Evolutionary conservation across 495 filamentous ascomycete genomes (phyloP).

Genomic region (Glutinoglossum americanum): DNA sequence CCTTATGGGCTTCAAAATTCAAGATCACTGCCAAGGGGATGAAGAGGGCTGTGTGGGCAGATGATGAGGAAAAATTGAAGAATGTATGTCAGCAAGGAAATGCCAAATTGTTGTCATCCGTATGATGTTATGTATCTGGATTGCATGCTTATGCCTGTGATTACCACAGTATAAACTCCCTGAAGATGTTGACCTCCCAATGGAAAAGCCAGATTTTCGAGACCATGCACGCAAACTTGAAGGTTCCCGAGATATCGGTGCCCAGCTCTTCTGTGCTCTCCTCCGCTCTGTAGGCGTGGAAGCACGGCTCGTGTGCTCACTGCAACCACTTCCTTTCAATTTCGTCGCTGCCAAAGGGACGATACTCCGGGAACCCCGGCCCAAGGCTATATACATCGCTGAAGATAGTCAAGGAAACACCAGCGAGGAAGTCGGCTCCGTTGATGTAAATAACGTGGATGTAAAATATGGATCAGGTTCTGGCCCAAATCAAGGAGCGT

Average conservation of each 20-base stretch:
- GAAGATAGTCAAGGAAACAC: not conserved
- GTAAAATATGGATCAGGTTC: not conserved
- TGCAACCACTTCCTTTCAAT: conserved; percentile 61
- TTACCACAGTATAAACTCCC: conserved; percentile 26
- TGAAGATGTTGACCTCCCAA: conserved; percentile 25
- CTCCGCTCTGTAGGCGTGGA: conserved; percentile 58
- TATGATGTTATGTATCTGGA: not conserved
- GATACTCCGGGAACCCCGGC: conserved; percentile 18
- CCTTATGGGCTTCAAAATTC: conserved; percentile 45
- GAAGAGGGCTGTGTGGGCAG: conserved; percentile 48
- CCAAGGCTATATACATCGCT: not conserved
- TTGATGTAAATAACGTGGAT: not conserved
- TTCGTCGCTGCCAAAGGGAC: conserved; percentile 30
- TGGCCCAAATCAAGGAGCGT: not conserved
- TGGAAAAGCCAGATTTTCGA: conserved; percentile 45
- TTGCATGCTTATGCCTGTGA: not conserved
- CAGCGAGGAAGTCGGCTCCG: not conserved
- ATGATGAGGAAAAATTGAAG: conserved; percentile 35
- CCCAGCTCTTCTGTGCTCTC: conserved; percentile 74
- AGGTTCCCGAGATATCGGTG: conserved; percentile 7
- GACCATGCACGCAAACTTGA: conserved; percentile 1
- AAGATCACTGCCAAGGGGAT: conserved; percentile 47
- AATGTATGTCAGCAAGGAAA: conserved; percentile 19
- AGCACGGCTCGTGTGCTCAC: conserved; percentile 77
- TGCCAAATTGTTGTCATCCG: not conserved